These are phyloP conservation scores for Flaveria linearis DNA, from an alignment of 129 eudicot genomes.

Conservation along the genomic window DNA sequence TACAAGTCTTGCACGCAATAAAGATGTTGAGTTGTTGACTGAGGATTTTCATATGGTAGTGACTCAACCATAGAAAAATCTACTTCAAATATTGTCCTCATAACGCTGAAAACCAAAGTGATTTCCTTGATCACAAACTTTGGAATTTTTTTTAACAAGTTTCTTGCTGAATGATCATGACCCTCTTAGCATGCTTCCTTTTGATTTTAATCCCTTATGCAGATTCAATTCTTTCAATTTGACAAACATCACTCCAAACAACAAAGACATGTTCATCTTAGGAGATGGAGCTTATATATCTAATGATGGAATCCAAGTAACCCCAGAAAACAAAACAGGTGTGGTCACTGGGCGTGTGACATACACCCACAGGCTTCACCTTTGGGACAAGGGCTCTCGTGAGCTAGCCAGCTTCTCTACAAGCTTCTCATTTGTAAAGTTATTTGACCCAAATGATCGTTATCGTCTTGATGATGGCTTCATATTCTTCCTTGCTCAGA, in stretches of 20 bases:
- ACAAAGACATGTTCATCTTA: background rate
- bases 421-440: constrained; percentile 29
- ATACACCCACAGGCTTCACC: constrained; percentile 30
- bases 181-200: constrained; percentile 10
- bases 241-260: background rate
- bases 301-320: constrained; percentile 29
- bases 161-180: constrained; percentile 6
- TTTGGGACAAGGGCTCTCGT: constrained; percentile 27
- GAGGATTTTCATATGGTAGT: background rate
- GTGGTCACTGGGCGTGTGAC: constrained; percentile 14
- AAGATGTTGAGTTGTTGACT: background rate
- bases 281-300: constrained; percentile 23
- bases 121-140: background rate
- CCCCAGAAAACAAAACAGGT: background rate
- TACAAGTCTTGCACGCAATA: background rate
- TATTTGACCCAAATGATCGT: background rate
- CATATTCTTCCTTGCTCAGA: constrained; percentile 35
- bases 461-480: constrained; percentile 23
- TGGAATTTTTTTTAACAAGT: background rate
- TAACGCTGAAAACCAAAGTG: background rate
- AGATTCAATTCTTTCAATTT: constrained; percentile 29
- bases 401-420: constrained; percentile 37
- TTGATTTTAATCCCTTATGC: constrained; percentile 18
- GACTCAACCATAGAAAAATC: background rate
- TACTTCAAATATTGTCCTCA: constrained; percentile 12